phyloP scores from a whole-genome alignment of 345 rosid genomes.

The Camelina laxa region DNA sequence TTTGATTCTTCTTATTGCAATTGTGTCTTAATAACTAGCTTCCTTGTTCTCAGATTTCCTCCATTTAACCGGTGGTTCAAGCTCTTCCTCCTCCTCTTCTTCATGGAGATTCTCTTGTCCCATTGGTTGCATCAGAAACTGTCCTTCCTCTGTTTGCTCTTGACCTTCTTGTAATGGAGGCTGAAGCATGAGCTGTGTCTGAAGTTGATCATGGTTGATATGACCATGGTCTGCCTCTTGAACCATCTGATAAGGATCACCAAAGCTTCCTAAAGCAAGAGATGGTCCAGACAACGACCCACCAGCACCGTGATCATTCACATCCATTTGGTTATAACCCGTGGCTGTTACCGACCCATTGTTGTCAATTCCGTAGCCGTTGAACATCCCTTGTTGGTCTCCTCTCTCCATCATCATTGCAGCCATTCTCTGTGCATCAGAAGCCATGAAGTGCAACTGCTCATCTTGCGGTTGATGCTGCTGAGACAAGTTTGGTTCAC shows the following conservation, averaged over 20 bases:
- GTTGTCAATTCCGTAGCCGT: conserved; percentile 42
- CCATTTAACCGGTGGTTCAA: conserved; percentile 42
- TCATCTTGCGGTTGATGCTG: conserved; percentile 51
- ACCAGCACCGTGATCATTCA: conserved; percentile 43
- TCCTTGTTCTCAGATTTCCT: conserved; percentile 40
- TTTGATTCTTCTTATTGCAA: not conserved
- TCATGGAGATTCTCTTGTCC: conserved; percentile 35
- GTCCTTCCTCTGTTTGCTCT: conserved; percentile 44
- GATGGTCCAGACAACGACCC: conserved; percentile 51
- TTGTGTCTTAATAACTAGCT: conserved; percentile 23
- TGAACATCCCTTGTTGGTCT: conserved; percentile 57
- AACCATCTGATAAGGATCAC: conserved; percentile 55
- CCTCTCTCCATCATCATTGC: conserved; percentile 54
- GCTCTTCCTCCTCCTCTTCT: conserved; percentile 37
- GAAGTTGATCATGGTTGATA: conserved; percentile 51
- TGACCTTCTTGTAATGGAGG: conserved; percentile 50
- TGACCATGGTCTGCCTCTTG: conserved; percentile 46
- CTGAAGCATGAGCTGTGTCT: conserved; percentile 65
- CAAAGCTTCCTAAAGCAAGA: conserved; percentile 61
- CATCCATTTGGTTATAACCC: conserved; percentile 51
- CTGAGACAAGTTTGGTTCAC: conserved; percentile 44
- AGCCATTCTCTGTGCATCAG: conserved; percentile 55
- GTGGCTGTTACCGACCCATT: conserved; percentile 47
- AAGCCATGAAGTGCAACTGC: conserved; percentile 54
- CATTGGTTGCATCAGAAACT: conserved; percentile 43